Conservation (phyloP, 148 eudicot genomes). For the Polygonum maritimum region DNA sequence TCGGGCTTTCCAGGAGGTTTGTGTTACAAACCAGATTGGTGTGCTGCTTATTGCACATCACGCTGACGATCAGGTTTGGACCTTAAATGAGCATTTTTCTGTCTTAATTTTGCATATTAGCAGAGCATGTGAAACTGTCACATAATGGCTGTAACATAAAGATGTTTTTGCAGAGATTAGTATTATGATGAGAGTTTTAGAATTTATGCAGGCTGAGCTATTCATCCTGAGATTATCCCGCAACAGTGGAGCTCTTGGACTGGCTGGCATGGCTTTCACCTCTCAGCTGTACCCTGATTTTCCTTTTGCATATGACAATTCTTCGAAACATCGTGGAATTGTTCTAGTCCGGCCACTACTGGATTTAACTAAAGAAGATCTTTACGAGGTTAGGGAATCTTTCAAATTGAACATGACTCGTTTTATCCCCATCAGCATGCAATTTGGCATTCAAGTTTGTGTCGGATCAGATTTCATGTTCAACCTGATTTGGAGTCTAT, state of each 20-base stretch:
- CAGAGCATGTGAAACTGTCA: background rate
- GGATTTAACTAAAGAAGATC: slow-evolving; percentile 69
- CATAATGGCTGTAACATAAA: background rate
- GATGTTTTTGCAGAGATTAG: background rate
- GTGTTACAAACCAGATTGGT: slow-evolving; percentile 46
- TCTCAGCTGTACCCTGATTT: slow-evolving; percentile 47
- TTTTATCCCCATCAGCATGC: background rate
- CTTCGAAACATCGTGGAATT: slow-evolving; percentile 36
- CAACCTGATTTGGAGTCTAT: background rate
- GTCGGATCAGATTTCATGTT: background rate
- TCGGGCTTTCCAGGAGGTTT: slow-evolving; percentile 46
- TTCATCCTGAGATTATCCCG: slow-evolving; percentile 88
- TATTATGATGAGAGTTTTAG: background rate
- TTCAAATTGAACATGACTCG: background rate
- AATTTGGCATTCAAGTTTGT: background rate
- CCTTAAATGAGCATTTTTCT: background rate
- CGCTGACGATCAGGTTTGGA: slow-evolving; percentile 92
- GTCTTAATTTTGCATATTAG: background rate
- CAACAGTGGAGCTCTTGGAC: slow-evolving; percentile 95
- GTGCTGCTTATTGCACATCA: slow-evolving; percentile 81
- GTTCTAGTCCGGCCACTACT: slow-evolving; percentile 76
- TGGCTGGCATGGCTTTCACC: slow-evolving; percentile 89
- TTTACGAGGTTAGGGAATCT: slow-evolving; percentile 54
- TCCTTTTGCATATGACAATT: slow-evolving; percentile 24
- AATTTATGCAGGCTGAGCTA: slow-evolving; percentile 66